These are phyloP conservation scores for Blastobotrys proliferans DNA, from an alignment of 1,139 yeast genomes.

Conservation along the genomic window DNA sequence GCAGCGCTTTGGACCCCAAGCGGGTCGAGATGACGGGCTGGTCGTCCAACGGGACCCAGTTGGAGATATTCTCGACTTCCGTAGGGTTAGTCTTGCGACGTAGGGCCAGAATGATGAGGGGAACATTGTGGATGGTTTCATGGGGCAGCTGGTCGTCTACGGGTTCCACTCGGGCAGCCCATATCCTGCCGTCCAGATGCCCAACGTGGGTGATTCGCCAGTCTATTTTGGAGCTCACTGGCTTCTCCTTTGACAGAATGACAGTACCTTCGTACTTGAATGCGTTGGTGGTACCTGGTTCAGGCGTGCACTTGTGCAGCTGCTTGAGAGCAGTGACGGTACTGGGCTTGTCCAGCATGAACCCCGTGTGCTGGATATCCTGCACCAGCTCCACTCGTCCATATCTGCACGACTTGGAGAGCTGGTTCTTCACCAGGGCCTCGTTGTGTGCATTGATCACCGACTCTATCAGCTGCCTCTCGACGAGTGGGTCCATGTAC, in stretches of 20 bases:
- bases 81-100: constrained; percentile 15
- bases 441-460: constrained; percentile 33
- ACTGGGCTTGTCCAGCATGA: constrained; percentile 24
- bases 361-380: constrained; percentile 29
- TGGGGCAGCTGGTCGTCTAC: constrained; percentile 1
- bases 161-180: constrained; percentile 29
- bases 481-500: constrained; percentile 34
- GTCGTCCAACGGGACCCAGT: constrained; percentile 15
- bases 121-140: constrained; percentile 9
- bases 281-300: constrained; percentile 16
- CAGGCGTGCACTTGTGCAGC: neutral
- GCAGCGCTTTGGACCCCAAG: constrained; percentile 6
- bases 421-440: constrained; percentile 19
- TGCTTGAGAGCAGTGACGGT: constrained; percentile 16
- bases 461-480: constrained; percentile 30
- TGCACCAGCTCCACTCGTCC: constrained; percentile 25
- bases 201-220: constrained; percentile 31
- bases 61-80: constrained; percentile 15
- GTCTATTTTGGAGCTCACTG: constrained; percentile 12
- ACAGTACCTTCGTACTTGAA: constrained; percentile 19
- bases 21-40: constrained; percentile 8
- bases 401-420: constrained; percentile 15
- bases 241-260: constrained; percentile 13
- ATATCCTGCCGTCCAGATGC: constrained; percentile 16
- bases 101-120: constrained; percentile 17